Evolutionary conservation across 139 green algal species (phyloP), one percentile per base, ranked within the genome.

Genomic region (Ettlia oleoabundans): DNA sequence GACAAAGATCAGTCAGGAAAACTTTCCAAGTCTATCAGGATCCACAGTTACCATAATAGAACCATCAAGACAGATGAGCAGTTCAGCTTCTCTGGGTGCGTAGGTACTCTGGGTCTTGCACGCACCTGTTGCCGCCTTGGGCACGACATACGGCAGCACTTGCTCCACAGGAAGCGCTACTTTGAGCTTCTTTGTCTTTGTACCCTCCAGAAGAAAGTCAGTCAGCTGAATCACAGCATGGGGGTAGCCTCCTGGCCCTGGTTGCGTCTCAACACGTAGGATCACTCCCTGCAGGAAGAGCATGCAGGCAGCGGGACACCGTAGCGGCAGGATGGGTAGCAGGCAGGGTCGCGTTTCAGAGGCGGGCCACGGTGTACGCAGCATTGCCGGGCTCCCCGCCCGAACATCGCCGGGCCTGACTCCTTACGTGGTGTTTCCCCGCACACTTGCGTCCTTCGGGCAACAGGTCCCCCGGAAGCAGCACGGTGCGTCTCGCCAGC

Each of bases 221-320:
- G 73, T 69, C 73, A 80, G 67, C 37, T 80, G 52, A 35, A 73
- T 41, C 28, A 62, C 47, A 4, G 70, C 70, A 1, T n/a, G 62
- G n/a, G 70, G 42, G 42, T 41, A 63, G 43, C 70, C 70, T n/a
- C 70, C 42, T 9, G 70, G 70, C 3, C 10, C 42, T 21, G 42
- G 2, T n/a, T 42, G 70, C 42, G 70, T 18, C 43, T 77, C 70
- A n/a, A 77, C 15, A 10, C 70, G 70, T 32, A 77, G n/a, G 15
- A 77, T n/a, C 26, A 77, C 70, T 18, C 70, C 70, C 70, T 77
- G 70, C 30, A 43, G 7, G n/a, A n/a, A n/a, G n/a, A n/a, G n/a
- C n/a, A n/a, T n/a, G n/a, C n/a, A n/a, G n/a, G n/a, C n/a, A n/a
- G n/a, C n/a, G n/a, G n/a, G n/a, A n/a, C n/a, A n/a, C n/a, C n/a